These are phyloP conservation scores for Cladobotryum protrusum DNA, from an alignment of 2,329 filamentous ascomycete genomes.

Conservation along the genomic window DNA sequence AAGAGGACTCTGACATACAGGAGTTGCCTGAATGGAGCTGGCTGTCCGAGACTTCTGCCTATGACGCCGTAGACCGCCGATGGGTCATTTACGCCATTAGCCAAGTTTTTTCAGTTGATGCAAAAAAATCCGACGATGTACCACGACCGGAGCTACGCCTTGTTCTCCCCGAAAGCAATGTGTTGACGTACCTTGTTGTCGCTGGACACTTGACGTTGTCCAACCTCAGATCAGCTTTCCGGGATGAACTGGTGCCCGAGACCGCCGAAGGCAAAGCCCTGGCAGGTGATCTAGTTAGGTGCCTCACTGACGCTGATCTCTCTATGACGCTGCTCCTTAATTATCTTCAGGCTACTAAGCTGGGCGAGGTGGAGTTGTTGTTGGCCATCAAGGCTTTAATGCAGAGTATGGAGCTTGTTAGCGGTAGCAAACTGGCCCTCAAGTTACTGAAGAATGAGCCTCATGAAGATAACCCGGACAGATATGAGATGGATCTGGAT, in stretches of 20 bases:
- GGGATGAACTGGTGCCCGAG: slow-evolving; percentile 39
- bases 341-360: slow-evolving; percentile 58
- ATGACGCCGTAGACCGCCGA: slow-evolving; percentile 54
- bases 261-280: slow-evolving; percentile 39
- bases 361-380: slow-evolving; percentile 61
- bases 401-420: slow-evolving; percentile 58
- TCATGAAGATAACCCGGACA: slow-evolving; percentile 21
- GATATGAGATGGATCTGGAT: slow-evolving; percentile 50
- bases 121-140: slow-evolving; percentile 31
- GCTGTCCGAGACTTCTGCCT: slow-evolving; percentile 36
- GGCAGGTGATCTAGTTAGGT: slow-evolving; percentile 55
- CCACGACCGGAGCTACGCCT: slow-evolving; percentile 27
- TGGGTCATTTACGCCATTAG: slow-evolving; percentile 60
- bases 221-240: slow-evolving; percentile 54
- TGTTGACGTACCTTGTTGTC: slow-evolving; percentile 53
- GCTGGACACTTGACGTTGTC: slow-evolving; percentile 55
- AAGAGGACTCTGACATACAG: slow-evolving; percentile 18
- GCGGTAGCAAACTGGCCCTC: slow-evolving; percentile 30
- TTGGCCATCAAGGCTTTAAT: slow-evolving; percentile 61
- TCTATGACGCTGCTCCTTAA: slow-evolving; percentile 60
- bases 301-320: slow-evolving; percentile 60
- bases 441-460: slow-evolving; percentile 27
- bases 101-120: slow-evolving; percentile 52
- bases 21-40: slow-evolving; percentile 45
- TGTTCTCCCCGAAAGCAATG: slow-evolving; percentile 45